Conservation (phyloP, 306 rosid genomes). For the Gastrolobium villosum region DNA sequence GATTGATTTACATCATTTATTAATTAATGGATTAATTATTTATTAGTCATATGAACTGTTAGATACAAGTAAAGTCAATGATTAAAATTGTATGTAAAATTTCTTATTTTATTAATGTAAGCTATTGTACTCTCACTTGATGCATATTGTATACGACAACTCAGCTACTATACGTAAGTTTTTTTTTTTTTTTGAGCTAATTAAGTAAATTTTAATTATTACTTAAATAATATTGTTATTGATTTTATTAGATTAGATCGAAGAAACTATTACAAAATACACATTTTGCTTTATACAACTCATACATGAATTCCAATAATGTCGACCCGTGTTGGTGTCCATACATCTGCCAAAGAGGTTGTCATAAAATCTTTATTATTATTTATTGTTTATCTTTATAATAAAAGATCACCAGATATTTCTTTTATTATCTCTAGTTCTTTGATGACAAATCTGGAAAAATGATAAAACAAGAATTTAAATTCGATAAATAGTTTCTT, state of each 20-base stretch:
- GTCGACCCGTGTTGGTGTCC: background rate
- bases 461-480: too few species aligned
- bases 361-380: too few species aligned
- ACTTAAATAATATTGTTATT: background rate
- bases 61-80: too few species aligned
- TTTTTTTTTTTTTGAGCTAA: background rate
- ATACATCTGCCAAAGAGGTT: constrained; percentile 14
- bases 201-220: background rate
- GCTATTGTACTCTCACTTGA: too few species aligned
- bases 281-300: constrained; percentile 12
- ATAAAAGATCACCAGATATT: background rate
- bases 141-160: background rate
- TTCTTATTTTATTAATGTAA: too few species aligned
- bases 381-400: background rate
- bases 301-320: constrained; percentile 33
- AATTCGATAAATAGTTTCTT: too few species aligned
- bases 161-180: background rate
- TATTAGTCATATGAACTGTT: too few species aligned
- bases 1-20: too few species aligned
- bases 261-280: background rate
- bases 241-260: background rate
- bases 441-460: background rate
- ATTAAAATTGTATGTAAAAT: too few species aligned
- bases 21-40: too few species aligned
- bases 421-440: background rate